Evolutionary conservation across 257 asterid species (phyloP).

Genomic region (Fraxinus americana): DNA sequence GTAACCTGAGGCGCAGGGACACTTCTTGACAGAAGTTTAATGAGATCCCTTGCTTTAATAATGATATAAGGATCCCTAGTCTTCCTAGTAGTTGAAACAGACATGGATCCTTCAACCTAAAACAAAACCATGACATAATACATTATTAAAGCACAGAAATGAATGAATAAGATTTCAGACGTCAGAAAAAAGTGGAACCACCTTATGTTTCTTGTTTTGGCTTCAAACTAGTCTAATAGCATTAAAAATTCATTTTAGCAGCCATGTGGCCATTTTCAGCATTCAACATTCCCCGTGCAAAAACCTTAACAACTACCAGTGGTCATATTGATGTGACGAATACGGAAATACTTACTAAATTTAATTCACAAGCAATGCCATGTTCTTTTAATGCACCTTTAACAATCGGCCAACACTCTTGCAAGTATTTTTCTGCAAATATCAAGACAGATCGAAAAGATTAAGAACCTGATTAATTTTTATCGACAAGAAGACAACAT

Average conservation of each 20-base stretch:
- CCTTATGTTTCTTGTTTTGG: neutral
- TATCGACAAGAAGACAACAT: neutral
- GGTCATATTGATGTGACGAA: neutral
- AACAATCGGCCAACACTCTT: slow-evolving; percentile 83
- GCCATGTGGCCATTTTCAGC: neutral
- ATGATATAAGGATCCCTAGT: slow-evolving; percentile 86
- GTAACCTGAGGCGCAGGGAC: slow-evolving; percentile 94
- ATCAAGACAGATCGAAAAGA: neutral
- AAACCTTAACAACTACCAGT: neutral
- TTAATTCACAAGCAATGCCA: slow-evolving; percentile 64
- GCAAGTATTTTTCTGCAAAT: slow-evolving; percentile 75
- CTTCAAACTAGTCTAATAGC: neutral
- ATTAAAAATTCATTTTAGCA: neutral
- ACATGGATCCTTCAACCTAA: slow-evolving; percentile 93
- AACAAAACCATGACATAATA: slow-evolving; percentile 13
- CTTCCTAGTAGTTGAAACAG: slow-evolving; percentile 83
- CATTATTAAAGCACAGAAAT: neutral
- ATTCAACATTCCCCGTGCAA: neutral
- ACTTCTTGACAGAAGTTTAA: slow-evolving; percentile 90
- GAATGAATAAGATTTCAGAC: neutral
- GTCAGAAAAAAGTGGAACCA: neutral
- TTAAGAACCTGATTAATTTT: slow-evolving; percentile 22
- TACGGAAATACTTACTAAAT: slow-evolving; percentile 55
- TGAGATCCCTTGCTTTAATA: slow-evolving; percentile 87
- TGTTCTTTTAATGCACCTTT: slow-evolving; percentile 75